Evolutionary conservation across 768 basidiomycete genomes (phyloP), one percentile per base, ranked within the genome.

Genomic region (Lactifluus piperatus): DNA sequence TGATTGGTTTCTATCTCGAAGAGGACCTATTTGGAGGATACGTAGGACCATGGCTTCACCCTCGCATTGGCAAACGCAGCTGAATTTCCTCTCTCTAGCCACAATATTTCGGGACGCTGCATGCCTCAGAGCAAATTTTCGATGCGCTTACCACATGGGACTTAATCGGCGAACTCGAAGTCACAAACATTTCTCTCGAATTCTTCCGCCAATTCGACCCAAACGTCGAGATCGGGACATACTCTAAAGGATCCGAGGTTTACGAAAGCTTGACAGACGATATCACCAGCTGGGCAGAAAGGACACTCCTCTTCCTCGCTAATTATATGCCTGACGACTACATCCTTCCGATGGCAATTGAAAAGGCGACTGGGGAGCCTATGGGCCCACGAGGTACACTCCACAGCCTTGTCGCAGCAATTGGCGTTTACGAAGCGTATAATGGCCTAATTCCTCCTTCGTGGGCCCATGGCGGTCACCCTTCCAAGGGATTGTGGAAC

Each of bases 171-270:
- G 24, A 30, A 41, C 50, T 58, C 18, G 32, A 58, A 14, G 20
- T 58, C 29, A 62, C 60, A 7, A 27, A 39, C 29, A 5, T 48
- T 20, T 49, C 60, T 16, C 60, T 53, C 30, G 43, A 32, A 37
- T 44, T 48, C 24, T 62, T 62, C 56, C 49, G 5, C 18, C 56
- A 62, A 6, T 53, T 62, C 18, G 51, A 58, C 24, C 45, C 14
- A n/a, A 41, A 36, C 18, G n/a, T 43, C 50, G 14, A 37, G 16
- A 27, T 20, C 3, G 56, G 60, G 36, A 54, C 51, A 26, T 58
- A 62, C 10, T 3, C 1, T 6, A 52, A 32, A 22, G 51, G 50
- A 13, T 52, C 56, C 5, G 44, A 51, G 4, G 22, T 20, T 18
- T 58, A 53, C 37, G 43, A 48, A 22, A 26, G 20, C 30, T 29